Evolutionary conservation across 2,329 filamentous ascomycete species (phyloP).

Genomic region (Sporothrix schenckii): DNA sequence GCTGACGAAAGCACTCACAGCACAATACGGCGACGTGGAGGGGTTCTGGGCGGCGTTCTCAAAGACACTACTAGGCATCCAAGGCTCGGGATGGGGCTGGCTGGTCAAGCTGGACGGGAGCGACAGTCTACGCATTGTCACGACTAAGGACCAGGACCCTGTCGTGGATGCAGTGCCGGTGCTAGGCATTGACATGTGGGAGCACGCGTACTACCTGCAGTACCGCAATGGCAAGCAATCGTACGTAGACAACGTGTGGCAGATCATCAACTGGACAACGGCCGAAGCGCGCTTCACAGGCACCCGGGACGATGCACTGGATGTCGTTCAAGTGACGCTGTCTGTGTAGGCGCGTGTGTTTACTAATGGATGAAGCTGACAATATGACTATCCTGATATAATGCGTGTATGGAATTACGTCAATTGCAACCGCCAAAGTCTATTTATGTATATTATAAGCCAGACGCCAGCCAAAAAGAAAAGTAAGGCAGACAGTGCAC

Average conservation of each 20-base stretch:
- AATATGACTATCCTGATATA: background rate
- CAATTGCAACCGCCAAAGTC: constrained; percentile 17
- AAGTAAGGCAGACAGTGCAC: background rate
- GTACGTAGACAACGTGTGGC: constrained; percentile 77
- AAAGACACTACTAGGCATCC: constrained; percentile 67
- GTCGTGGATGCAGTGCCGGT: constrained; percentile 67
- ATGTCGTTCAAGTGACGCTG: constrained; percentile 44
- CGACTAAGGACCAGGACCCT: constrained; percentile 83
- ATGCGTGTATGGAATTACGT: constrained; percentile 1
- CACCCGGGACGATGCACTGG: constrained; percentile 50
- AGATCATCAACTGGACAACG: constrained; percentile 75
- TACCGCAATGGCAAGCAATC: constrained; percentile 75
- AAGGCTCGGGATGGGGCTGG: constrained; percentile 90
- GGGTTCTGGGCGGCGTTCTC: constrained; percentile 71
- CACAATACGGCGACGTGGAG: constrained; percentile 67
- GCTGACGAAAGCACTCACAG: constrained; percentile 62
- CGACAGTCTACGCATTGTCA: constrained; percentile 69
- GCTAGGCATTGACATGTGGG: constrained; percentile 87
- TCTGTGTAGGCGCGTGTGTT: constrained; percentile 17
- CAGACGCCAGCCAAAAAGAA: constrained; percentile 23
- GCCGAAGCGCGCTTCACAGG: constrained; percentile 65
- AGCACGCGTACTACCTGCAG: constrained; percentile 89
- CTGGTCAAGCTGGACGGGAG: constrained; percentile 59
- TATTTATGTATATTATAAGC: constrained; percentile 28
- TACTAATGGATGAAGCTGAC: background rate